phyloP scores from a whole-genome alignment of 2,329 filamentous ascomycete genomes.

The Fusarium sp. region DNA sequence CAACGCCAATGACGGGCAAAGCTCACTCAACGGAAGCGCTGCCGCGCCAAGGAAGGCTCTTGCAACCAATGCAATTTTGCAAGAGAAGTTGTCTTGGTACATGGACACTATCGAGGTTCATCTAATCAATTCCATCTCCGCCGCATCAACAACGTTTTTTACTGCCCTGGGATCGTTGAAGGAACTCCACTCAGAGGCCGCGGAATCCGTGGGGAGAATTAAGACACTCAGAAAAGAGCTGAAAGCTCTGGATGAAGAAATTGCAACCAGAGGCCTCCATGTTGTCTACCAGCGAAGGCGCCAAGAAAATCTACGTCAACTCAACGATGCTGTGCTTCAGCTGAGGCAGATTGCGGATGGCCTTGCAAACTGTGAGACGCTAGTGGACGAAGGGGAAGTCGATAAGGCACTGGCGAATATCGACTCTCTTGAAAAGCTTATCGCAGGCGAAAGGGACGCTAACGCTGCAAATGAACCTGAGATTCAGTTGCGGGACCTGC shows the following conservation, averaged over 20 bases:
- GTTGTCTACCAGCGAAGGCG: conserved; percentile 85
- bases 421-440: conserved; percentile 80
- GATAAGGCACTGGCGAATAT: conserved; percentile 83
- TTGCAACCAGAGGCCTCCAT: conserved; percentile 85
- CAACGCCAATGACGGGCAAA: conserved; percentile 66
- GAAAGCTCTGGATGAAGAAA: conserved; percentile 82
- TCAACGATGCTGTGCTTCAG: conserved; percentile 86
- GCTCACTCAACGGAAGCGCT: conserved; percentile 65
- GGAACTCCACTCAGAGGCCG: conserved; percentile 90
- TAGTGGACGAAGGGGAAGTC: conserved; percentile 86
- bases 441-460: conserved; percentile 73
- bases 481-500: conserved; percentile 71
- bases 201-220: conserved; percentile 89
- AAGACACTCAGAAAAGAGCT: conserved; percentile 83
- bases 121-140: conserved; percentile 94
- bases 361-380: conserved; percentile 78
- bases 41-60: conserved; percentile 80
- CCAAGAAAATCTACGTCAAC: conserved; percentile 83
- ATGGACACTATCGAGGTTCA: conserved; percentile 99
- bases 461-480: conserved; percentile 44
- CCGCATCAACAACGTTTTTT: conserved; percentile 95
- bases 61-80: conserved; percentile 94
- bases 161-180: conserved; percentile 90
- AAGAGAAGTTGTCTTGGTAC: conserved; percentile 99
- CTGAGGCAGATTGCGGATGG: conserved; percentile 81